Evolutionary conservation across 108 stramenopile species (phyloP).

Genomic region (Chaetoceros muelleri): DNA sequence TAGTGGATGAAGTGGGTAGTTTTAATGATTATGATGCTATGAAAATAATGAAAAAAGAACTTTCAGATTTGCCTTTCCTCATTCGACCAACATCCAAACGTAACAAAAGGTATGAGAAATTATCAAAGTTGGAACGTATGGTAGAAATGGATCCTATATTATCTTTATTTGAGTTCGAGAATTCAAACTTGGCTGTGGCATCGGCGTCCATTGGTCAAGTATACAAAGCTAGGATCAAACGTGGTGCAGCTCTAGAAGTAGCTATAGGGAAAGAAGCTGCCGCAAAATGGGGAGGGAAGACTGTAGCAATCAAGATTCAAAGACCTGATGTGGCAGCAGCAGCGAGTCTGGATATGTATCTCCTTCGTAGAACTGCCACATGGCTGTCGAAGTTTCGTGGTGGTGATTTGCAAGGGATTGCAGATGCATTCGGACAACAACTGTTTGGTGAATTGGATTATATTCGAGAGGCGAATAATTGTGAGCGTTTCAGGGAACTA

Average conservation of each 20-base stretch:
- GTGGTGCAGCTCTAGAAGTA: slow-evolving; percentile 23
- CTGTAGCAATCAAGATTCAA: slow-evolving; percentile 84
- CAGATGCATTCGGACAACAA: slow-evolving; percentile 87
- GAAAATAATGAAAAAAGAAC: slow-evolving; percentile 59
- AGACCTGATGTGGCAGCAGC: slow-evolving; percentile 77
- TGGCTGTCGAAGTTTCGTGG: slow-evolving; percentile 68
- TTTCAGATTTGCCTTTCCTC: slow-evolving; percentile 40
- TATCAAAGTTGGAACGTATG: slow-evolving; percentile 31
- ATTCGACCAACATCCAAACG: slow-evolving; percentile 14
- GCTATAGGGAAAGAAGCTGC: slow-evolving; percentile 49
- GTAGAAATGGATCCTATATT: slow-evolving; percentile 55
- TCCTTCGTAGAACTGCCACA: slow-evolving; percentile 60
- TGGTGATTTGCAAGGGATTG: slow-evolving; percentile 76
- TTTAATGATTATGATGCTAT: slow-evolving; percentile 72
- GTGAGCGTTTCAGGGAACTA: slow-evolving; percentile 70
- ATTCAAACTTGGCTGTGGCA: slow-evolving; percentile 35
- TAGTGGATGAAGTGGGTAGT: slow-evolving; percentile 77
- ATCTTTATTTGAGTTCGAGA: slow-evolving; percentile 70
- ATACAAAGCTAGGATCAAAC: slow-evolving; percentile 40
- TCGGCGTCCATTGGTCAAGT: slow-evolving; percentile 54
- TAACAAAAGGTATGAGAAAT: slow-evolving; percentile 15
- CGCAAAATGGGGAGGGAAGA: slow-evolving; percentile 59
- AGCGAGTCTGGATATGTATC: slow-evolving; percentile 84
- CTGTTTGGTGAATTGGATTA: slow-evolving; percentile 90
- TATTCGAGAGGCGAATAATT: slow-evolving; percentile 69